phyloP scores from a whole-genome alignment of 257 asterid species.

The Solanum ossicruentum region DNA sequence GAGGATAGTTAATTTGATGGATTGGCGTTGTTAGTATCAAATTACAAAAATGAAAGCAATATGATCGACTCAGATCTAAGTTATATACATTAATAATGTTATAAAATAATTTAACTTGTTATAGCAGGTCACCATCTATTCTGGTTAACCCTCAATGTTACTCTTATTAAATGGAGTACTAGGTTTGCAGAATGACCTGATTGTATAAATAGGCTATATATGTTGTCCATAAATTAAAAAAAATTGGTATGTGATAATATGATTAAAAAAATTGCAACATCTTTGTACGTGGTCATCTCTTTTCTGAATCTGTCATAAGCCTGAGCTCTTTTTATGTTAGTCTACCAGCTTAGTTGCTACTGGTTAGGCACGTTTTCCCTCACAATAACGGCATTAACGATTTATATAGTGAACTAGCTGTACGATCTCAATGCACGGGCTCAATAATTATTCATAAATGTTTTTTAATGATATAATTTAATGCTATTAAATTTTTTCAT shows the following conservation, averaged over 20 bases:
- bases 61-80: neutral
- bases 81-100: neutral
- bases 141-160: neutral
- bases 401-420: too few species aligned
- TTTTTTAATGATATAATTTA: too few species aligned
- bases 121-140: neutral
- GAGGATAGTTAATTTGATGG: neutral
- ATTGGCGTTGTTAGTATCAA: neutral
- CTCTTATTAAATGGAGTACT: neutral
- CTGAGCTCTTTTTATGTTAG: neutral
- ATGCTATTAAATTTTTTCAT: too few species aligned
- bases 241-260: too few species aligned
- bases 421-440: too few species aligned
- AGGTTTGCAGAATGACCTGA: neutral
- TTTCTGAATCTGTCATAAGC: neutral
- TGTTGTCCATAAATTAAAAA: too few species aligned
- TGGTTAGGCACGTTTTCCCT: neutral
- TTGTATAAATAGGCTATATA: neutral
- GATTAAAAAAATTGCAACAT: neutral
- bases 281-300: neutral
- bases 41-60: neutral
- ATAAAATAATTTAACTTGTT: neutral
- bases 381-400: neutral
- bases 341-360: neutral
- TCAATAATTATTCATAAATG: too few species aligned